Conservation (phyloP, 305 asterid genomes). For the Fraxinus sp. region DNA sequence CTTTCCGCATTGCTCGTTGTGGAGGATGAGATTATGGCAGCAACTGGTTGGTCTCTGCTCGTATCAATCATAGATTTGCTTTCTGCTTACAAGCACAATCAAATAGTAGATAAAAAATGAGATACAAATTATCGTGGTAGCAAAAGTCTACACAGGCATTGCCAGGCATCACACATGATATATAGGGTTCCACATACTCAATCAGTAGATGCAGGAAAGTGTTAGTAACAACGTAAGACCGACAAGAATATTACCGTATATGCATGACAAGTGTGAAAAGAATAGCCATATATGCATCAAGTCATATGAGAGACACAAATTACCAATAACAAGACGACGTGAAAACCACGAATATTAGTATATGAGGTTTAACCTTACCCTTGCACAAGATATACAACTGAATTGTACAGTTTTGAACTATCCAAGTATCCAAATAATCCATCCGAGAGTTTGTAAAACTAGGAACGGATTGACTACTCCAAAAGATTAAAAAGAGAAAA, state of each 20-base stretch:
- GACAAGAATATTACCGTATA: background rate
- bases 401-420: background rate
- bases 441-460: background rate
- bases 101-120: conserved; percentile 14
- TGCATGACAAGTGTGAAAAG: background rate
- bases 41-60: conserved; percentile 44
- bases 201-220: background rate
- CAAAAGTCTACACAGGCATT: background rate
- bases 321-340: background rate
- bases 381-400: background rate
- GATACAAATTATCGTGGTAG: background rate
- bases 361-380: background rate
- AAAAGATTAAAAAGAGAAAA: background rate
- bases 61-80: conserved; percentile 53
- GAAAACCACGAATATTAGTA: background rate
- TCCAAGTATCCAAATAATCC: background rate
- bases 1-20: conserved; percentile 62
- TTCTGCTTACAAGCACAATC: conserved; percentile 31
- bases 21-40: conserved; percentile 49
- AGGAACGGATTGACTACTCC: background rate
- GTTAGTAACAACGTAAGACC: background rate
- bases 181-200: background rate
- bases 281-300: background rate
- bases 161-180: background rate
- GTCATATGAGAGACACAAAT: background rate